These are phyloP conservation scores for Diaporthe batatas DNA, from an alignment of 2,329 filamentous ascomycete genomes.

Conservation along the genomic window DNA sequence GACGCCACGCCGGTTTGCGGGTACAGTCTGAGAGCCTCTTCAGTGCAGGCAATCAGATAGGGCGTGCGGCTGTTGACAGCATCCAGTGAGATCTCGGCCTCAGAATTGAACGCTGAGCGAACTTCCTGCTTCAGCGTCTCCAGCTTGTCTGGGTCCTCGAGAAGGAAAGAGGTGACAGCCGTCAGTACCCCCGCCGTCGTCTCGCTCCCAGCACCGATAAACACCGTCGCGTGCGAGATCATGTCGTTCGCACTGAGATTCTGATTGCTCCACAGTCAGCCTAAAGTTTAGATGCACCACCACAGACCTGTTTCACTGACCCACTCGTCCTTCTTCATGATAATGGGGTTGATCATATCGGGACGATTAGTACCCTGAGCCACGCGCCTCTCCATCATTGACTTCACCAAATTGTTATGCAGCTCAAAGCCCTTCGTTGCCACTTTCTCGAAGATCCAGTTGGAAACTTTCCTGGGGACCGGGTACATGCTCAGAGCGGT, in stretches of 20 bases:
- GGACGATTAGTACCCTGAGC: not conserved
- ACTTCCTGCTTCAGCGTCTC: constrained; percentile 12
- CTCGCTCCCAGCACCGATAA: constrained; percentile 26
- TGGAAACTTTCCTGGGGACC: not conserved
- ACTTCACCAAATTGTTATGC: constrained; percentile 13
- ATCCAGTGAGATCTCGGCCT: not conserved
- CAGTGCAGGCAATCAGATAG: constrained; percentile 6
- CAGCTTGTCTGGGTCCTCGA: constrained; percentile 10
- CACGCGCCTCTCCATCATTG: constrained; percentile 22
- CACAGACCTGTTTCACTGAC: not conserved
- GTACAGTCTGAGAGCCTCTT: constrained; percentile 12
- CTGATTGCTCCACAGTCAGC: not conserved
- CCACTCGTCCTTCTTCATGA: constrained; percentile 29
- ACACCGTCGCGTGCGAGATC: constrained; percentile 22
- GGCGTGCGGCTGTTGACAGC: constrained; percentile 2
- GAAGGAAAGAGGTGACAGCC: constrained; percentile 16
- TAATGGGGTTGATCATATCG: constrained; percentile 24
- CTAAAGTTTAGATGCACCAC: not conserved
- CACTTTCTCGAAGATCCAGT: constrained; percentile 15
- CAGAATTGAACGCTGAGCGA: constrained; percentile 5
- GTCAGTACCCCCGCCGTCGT: constrained; percentile 25
- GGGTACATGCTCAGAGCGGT: constrained; percentile 15
- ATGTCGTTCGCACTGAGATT: constrained; percentile 1
- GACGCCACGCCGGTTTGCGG: not conserved
- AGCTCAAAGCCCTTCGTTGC: constrained; percentile 12